Evolutionary conservation across 768 basidiomycete species (phyloP).

Genomic region (Suillus brevipes): DNA sequence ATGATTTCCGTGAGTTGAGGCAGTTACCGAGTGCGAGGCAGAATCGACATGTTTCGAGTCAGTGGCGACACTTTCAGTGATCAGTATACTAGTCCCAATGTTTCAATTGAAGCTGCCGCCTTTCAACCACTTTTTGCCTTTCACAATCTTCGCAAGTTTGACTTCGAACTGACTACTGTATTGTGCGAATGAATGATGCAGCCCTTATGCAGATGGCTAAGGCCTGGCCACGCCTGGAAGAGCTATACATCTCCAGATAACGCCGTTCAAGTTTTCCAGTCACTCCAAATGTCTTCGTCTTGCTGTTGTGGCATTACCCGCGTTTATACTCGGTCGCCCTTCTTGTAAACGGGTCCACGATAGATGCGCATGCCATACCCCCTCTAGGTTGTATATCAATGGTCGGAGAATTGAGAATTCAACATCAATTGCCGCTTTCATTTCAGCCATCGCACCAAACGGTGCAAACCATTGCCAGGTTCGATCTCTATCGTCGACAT

Average conservation of each 20-base stretch:
- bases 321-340: not conserved
- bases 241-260: not conserved
- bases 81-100: rapidly evolving
- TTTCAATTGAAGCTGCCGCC: not conserved
- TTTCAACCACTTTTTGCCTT: not conserved
- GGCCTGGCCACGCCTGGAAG: not conserved
- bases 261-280: not conserved
- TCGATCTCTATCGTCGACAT: not conserved
- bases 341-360: not conserved
- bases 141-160: not conserved
- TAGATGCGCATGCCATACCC: not conserved
- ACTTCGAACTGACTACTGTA: not conserved
- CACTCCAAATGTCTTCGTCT: not conserved
- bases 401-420: not conserved
- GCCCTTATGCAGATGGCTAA: not conserved
- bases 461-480: conserved; percentile 12
- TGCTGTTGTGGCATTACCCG: conserved; percentile 1
- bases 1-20: conserved; percentile 79
- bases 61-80: too few relatives aligned
- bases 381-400: not conserved
- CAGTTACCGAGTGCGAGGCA: conserved; percentile 67
- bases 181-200: not conserved
- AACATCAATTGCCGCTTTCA: conserved; percentile 20
- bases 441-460: conserved; percentile 31
- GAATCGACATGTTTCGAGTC: too few relatives aligned